phyloP scores from a whole-genome alignment of 1,284 basidiomycete species.

The Apiotrichum domesticum region DNA sequence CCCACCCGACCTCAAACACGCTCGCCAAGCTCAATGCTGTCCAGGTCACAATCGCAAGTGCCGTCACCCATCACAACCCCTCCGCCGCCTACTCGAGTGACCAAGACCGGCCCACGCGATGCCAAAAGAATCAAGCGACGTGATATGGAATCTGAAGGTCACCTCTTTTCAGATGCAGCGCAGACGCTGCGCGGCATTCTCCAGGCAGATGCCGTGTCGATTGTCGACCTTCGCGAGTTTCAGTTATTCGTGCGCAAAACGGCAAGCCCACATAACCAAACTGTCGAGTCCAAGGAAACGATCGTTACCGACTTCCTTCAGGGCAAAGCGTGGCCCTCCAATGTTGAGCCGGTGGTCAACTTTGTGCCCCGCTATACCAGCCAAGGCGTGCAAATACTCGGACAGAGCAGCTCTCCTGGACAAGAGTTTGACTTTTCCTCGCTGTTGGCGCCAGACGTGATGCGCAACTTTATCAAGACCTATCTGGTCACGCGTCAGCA shows the following conservation, averaged over 20 bases:
- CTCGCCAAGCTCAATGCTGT: neutral
- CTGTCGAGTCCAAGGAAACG: conserved; percentile 18
- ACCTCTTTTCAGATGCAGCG: conserved; percentile 27
- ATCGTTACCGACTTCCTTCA: conserved; percentile 28
- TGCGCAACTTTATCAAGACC: conserved; percentile 22
- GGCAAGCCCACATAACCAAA: neutral
- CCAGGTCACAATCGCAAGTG: neutral
- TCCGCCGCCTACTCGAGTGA: neutral
- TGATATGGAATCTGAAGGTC: conserved; percentile 17
- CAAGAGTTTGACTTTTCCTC: conserved; percentile 20
- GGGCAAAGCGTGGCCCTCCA: conserved; percentile 31
- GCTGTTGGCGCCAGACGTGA: conserved; percentile 9
- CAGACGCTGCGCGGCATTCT: conserved; percentile 29
- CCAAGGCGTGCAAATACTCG: conserved; percentile 19
- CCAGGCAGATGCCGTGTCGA: conserved; percentile 31
- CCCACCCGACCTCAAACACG: neutral
- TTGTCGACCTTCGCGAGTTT: conserved; percentile 34
- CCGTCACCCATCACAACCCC: neutral
- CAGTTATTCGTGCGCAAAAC: conserved; percentile 31
- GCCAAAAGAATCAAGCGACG: conserved; percentile 21
- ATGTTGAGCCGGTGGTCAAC: conserved; percentile 32
- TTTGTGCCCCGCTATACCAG: conserved; percentile 14
- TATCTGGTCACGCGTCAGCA: conserved; percentile 27
- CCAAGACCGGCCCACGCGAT: conserved; percentile 31
- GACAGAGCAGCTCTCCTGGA: conserved; percentile 9